Base-by-base conservation (phyloP, 495 filamentous ascomycete genomes). In the Pyrenula massariospora region DNA sequence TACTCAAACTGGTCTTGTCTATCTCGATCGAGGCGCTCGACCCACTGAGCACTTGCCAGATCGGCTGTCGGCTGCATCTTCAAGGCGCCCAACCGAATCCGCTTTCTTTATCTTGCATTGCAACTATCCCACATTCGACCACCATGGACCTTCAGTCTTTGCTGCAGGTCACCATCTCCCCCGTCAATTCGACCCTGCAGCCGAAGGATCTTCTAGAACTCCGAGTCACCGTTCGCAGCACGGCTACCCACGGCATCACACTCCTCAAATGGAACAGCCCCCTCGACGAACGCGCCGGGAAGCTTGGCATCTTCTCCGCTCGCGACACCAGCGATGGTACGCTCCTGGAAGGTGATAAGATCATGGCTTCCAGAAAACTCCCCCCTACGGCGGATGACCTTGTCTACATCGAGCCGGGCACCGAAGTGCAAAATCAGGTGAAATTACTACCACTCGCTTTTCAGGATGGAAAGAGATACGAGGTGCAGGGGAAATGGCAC, bases 211-310 rank as follows among this genome's bases (percentile, higher is more conserved):
- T 52, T 24, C 50, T 24, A 21, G 22, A 20, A 24, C 50, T 73
- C 57, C 61, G 59, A 47, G 62, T 69, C 3, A 68, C 69, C 1
- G 64, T 81, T n/a, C 66, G 66, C 50, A 82, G 80, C 57, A 62
- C 65, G 1, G 63, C 67, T 24, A 50, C 60, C 0, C 36, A 62
- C 10, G 67, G 77, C 24, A 63, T 79, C 12, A 80, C 77, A 1
- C 49, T 82, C 19, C 65, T 81, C 12, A 65, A 60, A 42, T 81
- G 74, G 74, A 64, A 70, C 52, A 73, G 73, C 2, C 78, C 78
- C 3, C 60, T 81, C 10, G 79, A 81, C 57, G 58, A 68, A 2
- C 56, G 67, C 24, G 78, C 77, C 10, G 64, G 71, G 22, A 60
- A 73, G 21, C 63, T 78, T 10, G 75, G 77, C 24, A 63, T 80